Percentiles rank a stretch among this genome's conserved stretches.
Evolutionary conservation across 1,284 basidiomycete genomes (phyloP).

Genomic region (Moesziomyces aphidis): DNA sequence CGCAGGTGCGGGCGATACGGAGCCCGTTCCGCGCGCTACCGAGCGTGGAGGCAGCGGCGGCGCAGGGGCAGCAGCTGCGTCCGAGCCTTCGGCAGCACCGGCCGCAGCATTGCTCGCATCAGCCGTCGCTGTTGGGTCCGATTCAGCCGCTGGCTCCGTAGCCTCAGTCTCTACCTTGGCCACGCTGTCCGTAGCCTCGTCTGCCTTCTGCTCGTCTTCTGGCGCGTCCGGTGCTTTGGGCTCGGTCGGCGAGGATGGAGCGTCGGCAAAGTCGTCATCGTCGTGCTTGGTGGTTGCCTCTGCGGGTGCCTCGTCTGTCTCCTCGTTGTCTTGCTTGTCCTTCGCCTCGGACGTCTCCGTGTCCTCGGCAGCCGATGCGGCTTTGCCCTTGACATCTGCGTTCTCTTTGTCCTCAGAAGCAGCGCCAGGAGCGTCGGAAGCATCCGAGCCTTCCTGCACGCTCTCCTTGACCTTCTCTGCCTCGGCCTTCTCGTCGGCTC

Average conservation of each 20-base stretch:
- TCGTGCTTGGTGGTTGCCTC: conserved; percentile 22
- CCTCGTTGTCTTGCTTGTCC: conserved; percentile 9
- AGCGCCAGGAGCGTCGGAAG: background rate
- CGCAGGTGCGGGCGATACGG: conserved; percentile 13
- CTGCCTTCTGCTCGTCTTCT: background rate
- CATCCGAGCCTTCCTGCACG: conserved; percentile 13
- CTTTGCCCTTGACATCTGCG: conserved; percentile 1
- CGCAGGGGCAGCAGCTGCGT: conserved; percentile 9
- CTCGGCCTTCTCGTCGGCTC: conserved; percentile 26
- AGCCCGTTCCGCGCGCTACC: conserved; percentile 20
- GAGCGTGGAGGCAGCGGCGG: conserved; percentile 35
- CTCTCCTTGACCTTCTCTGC: conserved; percentile 39
- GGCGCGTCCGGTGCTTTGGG: conserved; percentile 3
- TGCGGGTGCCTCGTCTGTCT: background rate
- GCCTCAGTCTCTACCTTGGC: conserved; percentile 4
- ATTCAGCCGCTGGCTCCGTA: conserved; percentile 1
- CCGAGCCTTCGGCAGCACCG: conserved; percentile 8
- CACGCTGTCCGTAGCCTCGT: background rate
- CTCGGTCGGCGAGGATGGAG: conserved; percentile 29
- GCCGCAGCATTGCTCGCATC: background rate
- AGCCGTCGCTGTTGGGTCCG: background rate
- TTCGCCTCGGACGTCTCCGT: background rate
- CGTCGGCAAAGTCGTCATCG: conserved; percentile 44
- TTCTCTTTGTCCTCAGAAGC: background rate
- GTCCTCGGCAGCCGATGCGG: background rate